phyloP scores from a whole-genome alignment of 306 rosid genomes.

The Vicia sativa region DNA sequence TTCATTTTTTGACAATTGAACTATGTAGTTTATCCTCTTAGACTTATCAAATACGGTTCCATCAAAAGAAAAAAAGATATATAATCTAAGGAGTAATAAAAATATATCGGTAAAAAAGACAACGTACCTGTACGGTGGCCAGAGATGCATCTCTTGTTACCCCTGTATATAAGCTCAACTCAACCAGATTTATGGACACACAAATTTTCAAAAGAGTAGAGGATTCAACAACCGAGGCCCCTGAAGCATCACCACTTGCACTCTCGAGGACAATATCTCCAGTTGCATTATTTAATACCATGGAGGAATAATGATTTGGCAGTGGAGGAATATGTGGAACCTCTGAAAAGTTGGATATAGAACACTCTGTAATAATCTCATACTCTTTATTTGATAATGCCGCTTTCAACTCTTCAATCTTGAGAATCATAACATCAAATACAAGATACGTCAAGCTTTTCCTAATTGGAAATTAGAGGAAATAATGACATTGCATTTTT shows the following conservation, averaged over 20 bases:
- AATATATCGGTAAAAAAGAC: not conserved
- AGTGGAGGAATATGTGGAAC: constrained; percentile 66
- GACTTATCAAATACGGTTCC: constrained; percentile 18
- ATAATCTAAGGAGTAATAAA: not conserved
- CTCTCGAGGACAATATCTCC: constrained; percentile 46
- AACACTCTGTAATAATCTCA: constrained; percentile 89
- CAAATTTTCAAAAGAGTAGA: constrained; percentile 62
- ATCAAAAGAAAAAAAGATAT: not conserved
- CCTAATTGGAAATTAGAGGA: constrained; percentile 17
- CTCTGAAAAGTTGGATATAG: constrained; percentile 85
- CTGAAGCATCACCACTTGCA: constrained; percentile 47
- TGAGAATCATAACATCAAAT: constrained; percentile 44
- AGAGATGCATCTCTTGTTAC: constrained; percentile 74
- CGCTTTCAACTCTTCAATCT: constrained; percentile 90
- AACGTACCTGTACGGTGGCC: constrained; percentile 86
- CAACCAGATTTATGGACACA: constrained; percentile 70
- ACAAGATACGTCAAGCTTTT: constrained; percentile 20
- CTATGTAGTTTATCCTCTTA: not conserved
- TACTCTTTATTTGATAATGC: constrained; percentile 87
- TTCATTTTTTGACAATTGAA: not conserved
- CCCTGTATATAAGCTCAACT: constrained; percentile 75
- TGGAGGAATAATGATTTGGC: constrained; percentile 46
- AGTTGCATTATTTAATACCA: constrained; percentile 46
- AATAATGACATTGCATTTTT: constrained; percentile 17
- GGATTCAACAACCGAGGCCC: constrained; percentile 47